phyloP scores from a whole-genome alignment of 345 rosid species.

The Camelina neglecta region DNA sequence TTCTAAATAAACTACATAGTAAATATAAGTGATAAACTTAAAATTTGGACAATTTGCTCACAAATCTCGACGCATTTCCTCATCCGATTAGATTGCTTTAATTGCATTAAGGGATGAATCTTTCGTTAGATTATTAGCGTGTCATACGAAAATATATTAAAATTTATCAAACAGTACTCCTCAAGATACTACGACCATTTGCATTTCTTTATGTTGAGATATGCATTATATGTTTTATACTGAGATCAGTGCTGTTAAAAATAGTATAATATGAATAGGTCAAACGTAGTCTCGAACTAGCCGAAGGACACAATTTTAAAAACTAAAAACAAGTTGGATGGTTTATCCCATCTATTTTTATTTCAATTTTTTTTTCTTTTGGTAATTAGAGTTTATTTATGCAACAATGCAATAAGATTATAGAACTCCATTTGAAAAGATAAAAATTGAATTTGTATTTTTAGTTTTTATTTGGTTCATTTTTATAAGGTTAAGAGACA shows the following conservation, averaged over 20 bases:
- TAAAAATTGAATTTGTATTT: background rate
- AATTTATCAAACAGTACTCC: background rate
- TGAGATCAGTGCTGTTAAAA: background rate
- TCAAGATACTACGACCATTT: slow-evolving; percentile 17
- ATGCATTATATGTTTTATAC: background rate
- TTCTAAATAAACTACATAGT: background rate
- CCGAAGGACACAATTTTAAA: background rate
- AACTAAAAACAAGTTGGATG: slow-evolving; percentile 7
- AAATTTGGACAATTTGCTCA: slow-evolving; percentile 1
- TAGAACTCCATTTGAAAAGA: background rate
- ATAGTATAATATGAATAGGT: slow-evolving; percentile 21
- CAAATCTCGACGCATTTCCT: slow-evolving; percentile 34
- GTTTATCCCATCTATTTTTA: no score
- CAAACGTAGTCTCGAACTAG: slow-evolving; percentile 34
- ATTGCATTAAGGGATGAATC: slow-evolving; percentile 14
- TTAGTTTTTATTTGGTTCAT: background rate
- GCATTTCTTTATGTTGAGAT: slow-evolving; percentile 11
- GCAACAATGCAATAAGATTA: background rate
- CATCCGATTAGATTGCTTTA: slow-evolving; percentile 23
- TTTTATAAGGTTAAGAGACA: slow-evolving; percentile 25
- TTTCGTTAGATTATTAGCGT: slow-evolving; percentile 7
- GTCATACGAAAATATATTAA: background rate
- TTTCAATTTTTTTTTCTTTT: background rate
- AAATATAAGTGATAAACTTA: slow-evolving; percentile 6
- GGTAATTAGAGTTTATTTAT: no score